Evolutionary conservation across 2,329 filamentous ascomycete genomes (phyloP), one percentile per base, ranked within the genome.

Genomic region (Alternaria rosae): DNA sequence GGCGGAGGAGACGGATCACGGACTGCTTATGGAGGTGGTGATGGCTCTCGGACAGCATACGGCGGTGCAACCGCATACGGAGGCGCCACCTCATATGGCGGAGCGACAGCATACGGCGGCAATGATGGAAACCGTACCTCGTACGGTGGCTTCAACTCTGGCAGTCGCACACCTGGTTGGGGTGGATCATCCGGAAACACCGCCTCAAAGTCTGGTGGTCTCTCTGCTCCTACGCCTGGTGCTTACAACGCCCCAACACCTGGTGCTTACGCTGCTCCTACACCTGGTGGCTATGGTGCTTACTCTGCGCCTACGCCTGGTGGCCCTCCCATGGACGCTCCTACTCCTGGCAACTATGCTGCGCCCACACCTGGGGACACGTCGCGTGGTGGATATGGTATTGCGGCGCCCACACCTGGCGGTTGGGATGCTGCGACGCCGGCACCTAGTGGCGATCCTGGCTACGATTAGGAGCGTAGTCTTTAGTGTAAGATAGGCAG

Each of bases 71-170:
- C 92, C 8, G 88, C 92, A 3, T 96, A 97, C 71, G 93, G 80
- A 35, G 79, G 79, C 38, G 80, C 91, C 47, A 94, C 92, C 15
- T 88, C 92, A 2, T 96, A 97, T 71, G 93, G 80, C 20, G 93
- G 70, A 50, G 68, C 54, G 44, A 73, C 71, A 30, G 65, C 74
- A 30, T 76, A 76, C 26, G 72, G 81, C 13, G 75, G 74, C 11
- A 78, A 78, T 42, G 76, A 78, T 48, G 77, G 77, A 23, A 74
- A 71, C 21, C 70, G 77, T 30, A 84, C 82, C 9, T 74, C 78
- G 20, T 84, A 84, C 54, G 82, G 93, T n/a, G 84, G 84, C 20
- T 78, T 79, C 64, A 80, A 71, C 67, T 68, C 77, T 54, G 71
- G 91, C 64, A 85, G 86, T 28, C 84, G 87, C 64, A 79, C 73